Percentiles rank a stretch among this genome's conserved stretches.
Evolutionary conservation across 306 rosid genomes (phyloP).

Genomic region (Psophocarpus tetragonolobus): DNA sequence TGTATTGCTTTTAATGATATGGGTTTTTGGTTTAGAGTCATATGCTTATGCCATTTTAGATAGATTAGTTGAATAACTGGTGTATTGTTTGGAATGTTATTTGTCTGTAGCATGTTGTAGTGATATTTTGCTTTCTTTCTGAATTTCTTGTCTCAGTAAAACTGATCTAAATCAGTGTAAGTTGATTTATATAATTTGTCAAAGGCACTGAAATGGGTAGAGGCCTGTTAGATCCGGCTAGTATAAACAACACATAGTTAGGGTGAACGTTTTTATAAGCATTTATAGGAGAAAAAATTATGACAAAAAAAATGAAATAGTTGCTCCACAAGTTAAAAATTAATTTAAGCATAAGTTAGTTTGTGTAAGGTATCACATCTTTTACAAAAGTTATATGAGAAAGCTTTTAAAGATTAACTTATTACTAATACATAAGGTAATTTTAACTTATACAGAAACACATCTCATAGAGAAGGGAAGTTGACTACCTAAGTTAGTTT

Average conservation of each 20-base stretch:
- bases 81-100: slow-evolving; percentile 33
- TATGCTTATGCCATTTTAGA: slow-evolving; percentile 23
- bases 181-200: background rate
- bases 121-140: background rate
- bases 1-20: slow-evolving; percentile 30
- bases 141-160: background rate
- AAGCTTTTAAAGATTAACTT: no score
- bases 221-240: background rate
- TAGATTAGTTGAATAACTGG: background rate
- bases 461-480: background rate
- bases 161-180: background rate
- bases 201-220: background rate
- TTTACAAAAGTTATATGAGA: no score
- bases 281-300: no score
- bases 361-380: no score
- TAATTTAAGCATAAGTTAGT: no score
- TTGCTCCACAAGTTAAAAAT: no score
- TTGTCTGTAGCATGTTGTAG: background rate
- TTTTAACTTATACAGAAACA: no score
- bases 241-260: no score
- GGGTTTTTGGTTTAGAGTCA: slow-evolving; percentile 34
- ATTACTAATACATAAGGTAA: no score
- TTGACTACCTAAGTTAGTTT: background rate
- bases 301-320: no score
- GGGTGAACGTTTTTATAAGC: no score